Evolutionary conservation across 345 rosid genomes (phyloP), one percentile per base, ranked within the genome.

Genomic region (Populus nigra): DNA sequence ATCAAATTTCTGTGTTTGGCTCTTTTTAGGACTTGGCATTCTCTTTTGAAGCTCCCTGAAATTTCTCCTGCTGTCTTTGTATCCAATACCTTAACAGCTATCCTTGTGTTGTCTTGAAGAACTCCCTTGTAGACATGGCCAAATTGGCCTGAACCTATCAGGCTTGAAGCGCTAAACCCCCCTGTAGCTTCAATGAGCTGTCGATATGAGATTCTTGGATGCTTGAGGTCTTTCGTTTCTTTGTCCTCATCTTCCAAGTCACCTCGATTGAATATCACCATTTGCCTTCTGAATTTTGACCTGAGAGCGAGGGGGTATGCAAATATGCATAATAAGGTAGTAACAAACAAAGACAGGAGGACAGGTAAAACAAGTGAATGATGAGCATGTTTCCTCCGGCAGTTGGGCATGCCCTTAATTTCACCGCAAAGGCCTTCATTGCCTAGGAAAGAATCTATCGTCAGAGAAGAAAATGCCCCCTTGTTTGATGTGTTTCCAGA

Each of bases 111-210:
- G 85, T 93, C 91, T 38, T 80, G 81, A n/a, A 92, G 90, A 83
- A 89, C 85, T 80, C 98, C 99, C 71, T 89, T 84, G 83, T 93
- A 96, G 35, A 93, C 99, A 65, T 86, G 93, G 67, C 99, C 98
- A 63, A 93, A 96, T 20, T 81, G 76, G 55, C 98, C 98, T 11
- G 98, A 88, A 73, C 99, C 98, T 8, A 96, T 85, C 36, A 96
- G 76, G 86, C 82, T 90, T 17, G 96, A 92, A 50, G 88, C 72
- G 68, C 83, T 83, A 78, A 93, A 92, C 29, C 94, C 97, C 29
- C 91, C 91, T 1, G 97, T 93, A 59, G 99, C 98, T 85, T 87
- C 89, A 65, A 83, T 59, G 77, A 96, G 94, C 80, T 96, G 88
- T 67, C 67, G 78, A 65, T 92, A 88, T 0, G 98, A 90, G 77